Base-by-base conservation (phyloP, 2,329 filamentous ascomycete genomes). In the Cylindrodendrum hubeiense region DNA sequence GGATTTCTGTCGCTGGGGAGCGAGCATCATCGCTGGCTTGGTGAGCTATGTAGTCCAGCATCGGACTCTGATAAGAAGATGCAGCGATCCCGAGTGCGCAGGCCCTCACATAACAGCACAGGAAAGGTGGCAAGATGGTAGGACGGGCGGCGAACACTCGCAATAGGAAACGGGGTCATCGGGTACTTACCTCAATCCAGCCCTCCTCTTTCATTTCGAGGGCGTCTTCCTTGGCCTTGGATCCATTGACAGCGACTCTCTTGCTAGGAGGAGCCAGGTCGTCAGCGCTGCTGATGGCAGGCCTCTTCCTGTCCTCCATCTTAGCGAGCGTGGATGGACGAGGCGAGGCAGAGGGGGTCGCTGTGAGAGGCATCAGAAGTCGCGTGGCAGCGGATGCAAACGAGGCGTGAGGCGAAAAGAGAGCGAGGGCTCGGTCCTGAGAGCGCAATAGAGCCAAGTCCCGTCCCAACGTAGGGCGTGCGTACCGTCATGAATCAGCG, bases 301-400 rank as follows among this genome's bases (percentile, higher is more conserved):
- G 92, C 89, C 96, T 91, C 89, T 99, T 99, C 89, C 96, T 94
- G 86, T 98, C 96, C 88, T 99, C 96, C 95, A 98, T 99, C 89
- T 96, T 97, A 86, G 90, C 86, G 84, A 93, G 87, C 87, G 90
- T 90, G 85, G 93, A 91, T 86, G 92, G 89, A 88, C 90, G 89
- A 86, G 91, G 87, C 79, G 83, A 81, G 82, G 91, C 86, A 82
- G 90, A 88, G 80, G 87, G 86, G 74, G 89, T 87, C 84, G 93
- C 91, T 84, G 93, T 90, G 88, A 93, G 89, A 91, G 91, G 91
- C 93, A 97, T 97, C 88, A 94, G 92, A 91, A 87, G 73, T 78
- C 72, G 73, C 75, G 76, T 76, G 75, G 76, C 69, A 71, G 71
- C 65, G 68, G 67, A 63, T 67, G 68, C 57, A 84, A 83, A 81